phyloP scores from a whole-genome alignment of 257 asterid genomes.

The Salvia splendens region DNA sequence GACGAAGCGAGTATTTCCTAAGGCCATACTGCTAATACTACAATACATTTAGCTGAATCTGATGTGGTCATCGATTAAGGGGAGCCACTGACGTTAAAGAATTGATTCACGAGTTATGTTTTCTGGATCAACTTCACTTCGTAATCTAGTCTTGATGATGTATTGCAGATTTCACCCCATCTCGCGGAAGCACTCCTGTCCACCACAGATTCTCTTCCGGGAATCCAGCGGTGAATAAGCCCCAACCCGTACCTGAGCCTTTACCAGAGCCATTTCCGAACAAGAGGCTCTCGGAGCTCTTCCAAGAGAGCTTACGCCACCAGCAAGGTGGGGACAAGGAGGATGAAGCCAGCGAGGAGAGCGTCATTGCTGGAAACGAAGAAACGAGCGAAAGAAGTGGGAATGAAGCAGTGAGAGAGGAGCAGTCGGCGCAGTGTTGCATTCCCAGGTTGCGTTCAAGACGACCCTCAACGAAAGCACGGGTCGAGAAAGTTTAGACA shows the following conservation, averaged over 20 bases:
- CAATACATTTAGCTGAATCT: neutral
- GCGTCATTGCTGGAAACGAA: slow-evolving; percentile 26
- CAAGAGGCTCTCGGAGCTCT: slow-evolving; percentile 65
- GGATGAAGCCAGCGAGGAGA: slow-evolving; percentile 23
- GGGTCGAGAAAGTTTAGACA: slow-evolving; percentile 31
- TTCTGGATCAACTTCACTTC: too few species aligned
- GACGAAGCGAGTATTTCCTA: neutral
- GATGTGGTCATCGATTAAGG: neutral
- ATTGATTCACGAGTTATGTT: neutral
- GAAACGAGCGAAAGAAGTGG: slow-evolving; percentile 38
- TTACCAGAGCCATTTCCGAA: slow-evolving; percentile 42
- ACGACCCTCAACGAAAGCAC: slow-evolving; percentile 33
- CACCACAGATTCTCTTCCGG: slow-evolving; percentile 47
- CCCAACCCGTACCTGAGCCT: slow-evolving; percentile 31
- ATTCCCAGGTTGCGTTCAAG: slow-evolving; percentile 55
- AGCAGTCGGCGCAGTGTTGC: slow-evolving; percentile 53
- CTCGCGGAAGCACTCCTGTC: slow-evolving; percentile 69
- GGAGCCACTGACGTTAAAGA: too few species aligned
- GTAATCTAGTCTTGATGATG: neutral
- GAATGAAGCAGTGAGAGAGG: slow-evolving; percentile 28
- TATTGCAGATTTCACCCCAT: slow-evolving; percentile 70
- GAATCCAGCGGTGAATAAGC: slow-evolving; percentile 28
- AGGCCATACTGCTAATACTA: neutral
- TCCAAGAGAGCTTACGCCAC: slow-evolving; percentile 49
- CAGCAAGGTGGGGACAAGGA: slow-evolving; percentile 34